Evolutionary conservation across 78 protist species (phyloP).

Genomic region (Dictyostelium firmibasis): DNA sequence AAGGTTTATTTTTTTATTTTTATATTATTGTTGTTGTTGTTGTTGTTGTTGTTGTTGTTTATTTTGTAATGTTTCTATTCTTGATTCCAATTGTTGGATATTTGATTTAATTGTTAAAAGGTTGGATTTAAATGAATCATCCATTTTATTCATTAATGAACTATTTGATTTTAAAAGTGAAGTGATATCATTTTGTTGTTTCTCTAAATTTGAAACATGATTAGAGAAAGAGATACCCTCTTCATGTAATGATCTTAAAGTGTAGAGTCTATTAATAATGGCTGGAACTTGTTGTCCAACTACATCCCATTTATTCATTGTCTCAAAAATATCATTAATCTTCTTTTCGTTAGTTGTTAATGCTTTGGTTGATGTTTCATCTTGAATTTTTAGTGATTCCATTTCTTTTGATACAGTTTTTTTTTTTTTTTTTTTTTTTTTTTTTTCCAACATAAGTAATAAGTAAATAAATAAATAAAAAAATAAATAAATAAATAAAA

Average conservation of each 20-base stretch:
- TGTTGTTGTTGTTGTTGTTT: slow-evolving; percentile 26
- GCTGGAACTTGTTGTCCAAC: slow-evolving; percentile 69
- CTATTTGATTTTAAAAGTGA: slow-evolving; percentile 46
- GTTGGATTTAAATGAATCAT: slow-evolving; percentile 63
- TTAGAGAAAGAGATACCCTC: slow-evolving; percentile 67
- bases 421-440: neutral
- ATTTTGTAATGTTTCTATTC: neutral
- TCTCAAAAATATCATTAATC: slow-evolving; percentile 57
- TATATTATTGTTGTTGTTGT: too few species aligned
- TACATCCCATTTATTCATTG: slow-evolving; percentile 68
- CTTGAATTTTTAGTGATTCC: slow-evolving; percentile 55
- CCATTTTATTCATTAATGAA: slow-evolving; percentile 69
- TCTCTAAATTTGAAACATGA: slow-evolving; percentile 39
- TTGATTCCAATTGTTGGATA: slow-evolving; percentile 59
- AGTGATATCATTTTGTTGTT: slow-evolving; percentile 70
- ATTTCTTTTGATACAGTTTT: slow-evolving; percentile 26
- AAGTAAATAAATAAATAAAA: too few species aligned
- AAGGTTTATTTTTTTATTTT: too few species aligned
- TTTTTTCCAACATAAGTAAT: too few species aligned
- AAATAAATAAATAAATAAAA: too few species aligned
- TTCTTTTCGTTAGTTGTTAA: slow-evolving; percentile 58
- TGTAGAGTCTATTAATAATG: slow-evolving; percentile 66
- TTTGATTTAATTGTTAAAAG: slow-evolving; percentile 51
- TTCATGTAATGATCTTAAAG: slow-evolving; percentile 70
- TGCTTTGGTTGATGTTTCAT: slow-evolving; percentile 24